A percentile compares a stretch with the other conserved stretches of the same genome.
These are phyloP conservation scores for Aspergillus nomiae DNA, from an alignment of 2,329 filamentous ascomycete species.

Conservation along the genomic window DNA sequence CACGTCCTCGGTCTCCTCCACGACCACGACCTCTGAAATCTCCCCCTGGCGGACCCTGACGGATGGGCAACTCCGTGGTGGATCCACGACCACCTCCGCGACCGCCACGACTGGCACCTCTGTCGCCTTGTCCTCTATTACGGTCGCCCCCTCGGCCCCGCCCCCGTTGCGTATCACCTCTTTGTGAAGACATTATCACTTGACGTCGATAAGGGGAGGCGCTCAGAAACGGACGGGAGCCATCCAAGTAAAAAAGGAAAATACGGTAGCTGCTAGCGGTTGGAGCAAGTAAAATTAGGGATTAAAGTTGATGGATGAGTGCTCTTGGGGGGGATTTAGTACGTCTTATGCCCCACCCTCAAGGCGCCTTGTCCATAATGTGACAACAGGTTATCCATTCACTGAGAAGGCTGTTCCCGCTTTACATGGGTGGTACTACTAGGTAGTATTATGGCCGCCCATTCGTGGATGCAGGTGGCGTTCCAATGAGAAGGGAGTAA, in stretches of 20 bases:
- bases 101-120: slow-evolving; percentile 25
- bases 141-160: slow-evolving; percentile 19
- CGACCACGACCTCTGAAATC: slow-evolving; percentile 24
- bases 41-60: slow-evolving; percentile 14
- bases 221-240: background rate
- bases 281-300: background rate
- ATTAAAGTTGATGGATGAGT: background rate
- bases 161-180: slow-evolving; percentile 19
- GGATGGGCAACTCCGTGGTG: slow-evolving; percentile 25
- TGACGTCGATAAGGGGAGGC: background rate
- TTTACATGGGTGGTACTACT: too few relatives aligned
- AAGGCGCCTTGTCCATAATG: background rate
- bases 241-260: background rate
- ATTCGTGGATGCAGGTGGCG: background rate
- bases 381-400: background rate
- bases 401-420: background rate
- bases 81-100: slow-evolving; percentile 30
- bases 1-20: background rate
- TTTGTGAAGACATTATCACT: slow-evolving; percentile 17
- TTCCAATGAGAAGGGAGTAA: background rate
- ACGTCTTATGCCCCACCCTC: background rate
- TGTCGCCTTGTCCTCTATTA: slow-evolving; percentile 15
- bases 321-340: background rate
- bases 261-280: background rate
- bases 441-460: background rate